Evolutionary conservation across 2,329 filamentous ascomycete genomes (phyloP), one percentile per base, ranked within the genome.

Genomic region (Ophiostoma sp.): DNA sequence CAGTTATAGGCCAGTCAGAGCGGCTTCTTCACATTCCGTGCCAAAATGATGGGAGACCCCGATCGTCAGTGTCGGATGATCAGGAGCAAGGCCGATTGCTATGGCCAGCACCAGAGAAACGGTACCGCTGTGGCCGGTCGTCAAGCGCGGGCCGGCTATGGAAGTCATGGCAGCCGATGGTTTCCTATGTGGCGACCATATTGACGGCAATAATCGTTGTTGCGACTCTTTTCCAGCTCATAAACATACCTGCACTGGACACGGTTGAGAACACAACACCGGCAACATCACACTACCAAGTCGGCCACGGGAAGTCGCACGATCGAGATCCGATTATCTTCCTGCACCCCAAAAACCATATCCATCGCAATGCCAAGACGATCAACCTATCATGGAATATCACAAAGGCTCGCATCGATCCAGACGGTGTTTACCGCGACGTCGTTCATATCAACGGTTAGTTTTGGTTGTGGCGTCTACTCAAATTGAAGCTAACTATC

Each of bases 361-460:
- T 79, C 4, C 75, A 76, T 60, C 79, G 83, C 17, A 67, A 73
- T 1, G 71, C 80, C 0, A 74, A 52, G 4, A 80, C 77, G 7
- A 76, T 78, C n/a, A 74, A 75, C 44, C 75, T 79, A 36, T 71
- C 78, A 68, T 84, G 81, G 81, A 79, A 76, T 17, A 77, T 85
- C 20, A 82, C 79, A 67, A 76, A 77, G 23, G 79, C 73, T 0
- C 48, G 75, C 36, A 75, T 77, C n/a, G 77, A 78, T 2, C 82
- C 83, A 6, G 83, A 86, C 74, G 84, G 84, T 0, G 84, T 86
- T 1, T 72, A 77, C n/a, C 85, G 84, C 73, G 73, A 74, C 0
- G 78, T 85, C 3, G 83, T 83, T 74, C 76, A 84, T 3, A 80
- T 87, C 71, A 86, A 86, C 72, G 80, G 80, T 81, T 54, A 35